A percentile compares a stretch with the other conserved stretches of the same genome.
Evolutionary conservation across 1,139 yeast species (phyloP).

Genomic region (Pichia sp.): DNA sequence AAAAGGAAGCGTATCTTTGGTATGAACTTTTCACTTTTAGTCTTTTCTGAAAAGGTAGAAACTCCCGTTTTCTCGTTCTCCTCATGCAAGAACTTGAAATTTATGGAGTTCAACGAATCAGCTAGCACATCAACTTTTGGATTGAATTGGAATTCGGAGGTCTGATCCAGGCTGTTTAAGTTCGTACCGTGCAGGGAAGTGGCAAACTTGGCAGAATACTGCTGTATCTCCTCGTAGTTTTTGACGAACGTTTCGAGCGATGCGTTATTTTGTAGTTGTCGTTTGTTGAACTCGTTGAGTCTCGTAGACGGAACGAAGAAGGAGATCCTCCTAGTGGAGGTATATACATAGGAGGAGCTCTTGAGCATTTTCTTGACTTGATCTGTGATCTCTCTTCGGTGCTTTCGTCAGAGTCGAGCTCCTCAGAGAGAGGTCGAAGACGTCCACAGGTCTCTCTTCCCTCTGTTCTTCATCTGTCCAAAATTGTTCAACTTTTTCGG

Average conservation of each 20-base stretch:
- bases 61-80: not conserved
- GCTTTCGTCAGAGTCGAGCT: not conserved
- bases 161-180: not conserved
- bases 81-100: constrained; percentile 4
- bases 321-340: constrained; percentile 8
- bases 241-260: constrained; percentile 10
- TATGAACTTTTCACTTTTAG: not conserved
- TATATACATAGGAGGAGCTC: not conserved
- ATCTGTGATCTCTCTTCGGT: not conserved
- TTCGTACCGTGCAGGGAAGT: not conserved
- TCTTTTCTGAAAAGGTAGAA: not conserved
- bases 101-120: constrained; percentile 6
- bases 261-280: constrained; percentile 13
- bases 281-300: constrained; percentile 13
- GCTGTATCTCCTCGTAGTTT: constrained; percentile 11
- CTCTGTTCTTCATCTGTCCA: not conserved
- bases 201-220: not conserved
- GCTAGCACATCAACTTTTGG: not conserved
- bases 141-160: not conserved
- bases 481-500: not conserved
- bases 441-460: not conserved
- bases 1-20: not conserved
- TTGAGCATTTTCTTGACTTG: not conserved
- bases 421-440: not conserved
- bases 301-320: constrained; percentile 17